These are phyloP conservation scores for Adansonia madagascariensis DNA, from an alignment of 441 rosid species.

Conservation along the genomic window DNA sequence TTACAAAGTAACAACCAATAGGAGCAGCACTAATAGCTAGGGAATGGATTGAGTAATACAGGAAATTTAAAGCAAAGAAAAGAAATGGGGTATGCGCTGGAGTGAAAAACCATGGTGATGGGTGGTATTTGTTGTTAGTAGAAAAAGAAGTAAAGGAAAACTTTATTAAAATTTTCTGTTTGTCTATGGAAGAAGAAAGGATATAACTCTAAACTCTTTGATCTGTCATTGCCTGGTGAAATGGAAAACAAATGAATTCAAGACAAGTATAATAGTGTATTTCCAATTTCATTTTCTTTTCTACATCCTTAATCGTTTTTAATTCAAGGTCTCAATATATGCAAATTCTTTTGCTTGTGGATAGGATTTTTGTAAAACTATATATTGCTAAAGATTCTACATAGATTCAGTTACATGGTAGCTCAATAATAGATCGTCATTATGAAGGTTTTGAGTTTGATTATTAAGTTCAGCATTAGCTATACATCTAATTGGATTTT, in stretches of 20 bases:
- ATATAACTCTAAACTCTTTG: background rate
- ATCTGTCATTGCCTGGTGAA: background rate
- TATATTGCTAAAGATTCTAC: background rate
- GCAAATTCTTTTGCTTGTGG: background rate
- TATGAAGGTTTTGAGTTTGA: background rate
- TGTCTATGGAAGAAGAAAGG: too few species aligned
- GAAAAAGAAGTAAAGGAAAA: background rate
- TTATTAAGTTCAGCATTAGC: background rate
- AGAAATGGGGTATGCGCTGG: background rate
- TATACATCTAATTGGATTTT: background rate
- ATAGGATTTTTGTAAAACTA: background rate
- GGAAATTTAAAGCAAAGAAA: background rate
- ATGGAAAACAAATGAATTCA: background rate
- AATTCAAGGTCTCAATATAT: background rate
- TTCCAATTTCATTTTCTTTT: background rate
- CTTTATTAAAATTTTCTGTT: background rate
- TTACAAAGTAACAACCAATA: background rate
- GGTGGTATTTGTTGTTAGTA: background rate
- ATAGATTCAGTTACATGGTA: background rate
- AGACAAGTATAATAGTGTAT: background rate
- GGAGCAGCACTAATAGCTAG: background rate
- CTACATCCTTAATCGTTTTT: background rate
- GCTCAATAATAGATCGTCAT: background rate
- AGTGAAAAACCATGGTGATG: background rate
- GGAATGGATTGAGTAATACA: background rate